Base-by-base conservation (phyloP, 192 early-diverging fungal species). In the Mortierella antarctica region DNA sequence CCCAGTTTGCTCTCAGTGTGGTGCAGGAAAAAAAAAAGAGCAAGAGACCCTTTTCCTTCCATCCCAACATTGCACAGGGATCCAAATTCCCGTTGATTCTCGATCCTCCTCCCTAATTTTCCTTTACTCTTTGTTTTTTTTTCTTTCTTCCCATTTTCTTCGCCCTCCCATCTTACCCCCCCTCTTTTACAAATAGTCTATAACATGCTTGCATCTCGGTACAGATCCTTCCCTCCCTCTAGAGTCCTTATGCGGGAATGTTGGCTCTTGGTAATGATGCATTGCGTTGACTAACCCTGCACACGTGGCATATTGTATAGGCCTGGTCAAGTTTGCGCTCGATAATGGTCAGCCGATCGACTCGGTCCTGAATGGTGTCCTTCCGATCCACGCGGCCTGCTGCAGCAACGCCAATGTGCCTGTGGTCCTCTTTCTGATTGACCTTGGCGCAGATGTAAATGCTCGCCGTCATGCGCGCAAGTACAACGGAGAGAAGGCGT, bases 281-380 rank as follows among this genome's bases (percentile, higher is more conserved):
- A 31, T 31, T 31, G 31, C 31, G 31, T 31, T 31, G 31, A 31
- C 31, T 31, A 31, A 31, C 31, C 31, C 31, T 31, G 31, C 31
- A 31, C 31, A 31, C 31, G 31, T 31, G 31, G 31, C 31, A 31
- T 54, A 18, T 14, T 13, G 2, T 31, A 59, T 74, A 88, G 89
- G 89, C 44, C 79, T 88, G 8, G 89, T 88, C 66, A 90, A 90
- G 70, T 90, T 89, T 79, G 89, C 89, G n/a, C 67, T 90, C 6
- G 89, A 90, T 56, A 87, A 90, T 76, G 93, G 93, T 42, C 90
- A 89, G 71, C 83, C 89, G 5, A 89, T 94, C 61, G 89, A 93
- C 80, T 88, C 91, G 44, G 84, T 88, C 14, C 63, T 88, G n/a
- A 91, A 90, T 62, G 93, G 93, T 9, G 83, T 92, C 48, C 83